phyloP scores from a whole-genome alignment of 371 early-diverging fungal genomes.

The Actinomortierella wolfii region DNA sequence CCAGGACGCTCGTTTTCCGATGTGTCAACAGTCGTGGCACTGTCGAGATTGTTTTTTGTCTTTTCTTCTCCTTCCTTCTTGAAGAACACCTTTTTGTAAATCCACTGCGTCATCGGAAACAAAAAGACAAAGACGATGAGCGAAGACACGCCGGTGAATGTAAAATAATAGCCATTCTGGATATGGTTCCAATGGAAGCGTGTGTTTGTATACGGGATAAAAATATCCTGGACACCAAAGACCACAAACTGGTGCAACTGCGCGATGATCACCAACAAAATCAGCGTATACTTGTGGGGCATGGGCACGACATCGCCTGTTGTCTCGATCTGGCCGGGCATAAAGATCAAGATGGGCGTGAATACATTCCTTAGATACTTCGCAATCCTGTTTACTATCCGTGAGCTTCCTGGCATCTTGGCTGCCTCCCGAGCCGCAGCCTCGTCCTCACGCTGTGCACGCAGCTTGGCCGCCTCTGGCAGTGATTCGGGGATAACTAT shows the following conservation, averaged over 20 bases:
- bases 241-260: slow-evolving; percentile 7
- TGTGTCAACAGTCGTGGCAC: too few relatives aligned
- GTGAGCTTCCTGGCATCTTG: too few relatives aligned
- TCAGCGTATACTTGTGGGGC: slow-evolving; percentile 23
- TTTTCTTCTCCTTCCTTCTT: slow-evolving; percentile 2
- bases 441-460: too few relatives aligned
- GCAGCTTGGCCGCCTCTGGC: not conserved
- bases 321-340: slow-evolving; percentile 28
- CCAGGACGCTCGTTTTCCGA: too few relatives aligned
- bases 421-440: too few relatives aligned
- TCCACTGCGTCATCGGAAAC: slow-evolving; percentile 20
- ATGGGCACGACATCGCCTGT: slow-evolving; percentile 10
- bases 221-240: slow-evolving; percentile 7
- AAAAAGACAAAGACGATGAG: slow-evolving; percentile 23
- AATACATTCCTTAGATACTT: slow-evolving; percentile 1
- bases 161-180: slow-evolving; percentile 8
- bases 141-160: slow-evolving; percentile 9
- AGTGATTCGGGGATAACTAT: slow-evolving; percentile 15
- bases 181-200: slow-evolving; percentile 16
- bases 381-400: too few relatives aligned
- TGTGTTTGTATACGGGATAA: slow-evolving; percentile 27
- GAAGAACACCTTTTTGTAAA: slow-evolving; percentile 7
- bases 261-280: slow-evolving; percentile 11
- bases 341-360: slow-evolving; percentile 24
- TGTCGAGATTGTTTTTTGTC: not conserved